A percentile compares a stretch with the other conserved stretches of the same genome.
Evolutionary conservation across 1,139 yeast species (phyloP).

Genomic region (Saccharomyces hybrid): DNA sequence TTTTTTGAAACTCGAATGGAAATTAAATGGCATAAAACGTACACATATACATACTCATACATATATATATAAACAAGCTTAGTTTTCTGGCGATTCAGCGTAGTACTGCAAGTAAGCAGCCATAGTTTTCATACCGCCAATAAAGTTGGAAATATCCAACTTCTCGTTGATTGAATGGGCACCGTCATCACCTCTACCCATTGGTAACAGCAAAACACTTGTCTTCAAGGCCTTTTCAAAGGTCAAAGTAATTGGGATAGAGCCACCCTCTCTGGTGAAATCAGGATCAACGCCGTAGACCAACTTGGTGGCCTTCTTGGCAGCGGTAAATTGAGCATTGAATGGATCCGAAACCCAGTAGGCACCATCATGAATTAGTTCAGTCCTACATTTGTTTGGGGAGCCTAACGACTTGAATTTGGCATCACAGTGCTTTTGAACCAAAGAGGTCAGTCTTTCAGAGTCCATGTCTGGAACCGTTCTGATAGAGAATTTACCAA

Average conservation of each 20-base stretch:
- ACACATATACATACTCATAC: not conserved
- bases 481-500: slow-evolving; percentile 92
- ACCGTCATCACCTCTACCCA: slow-evolving; percentile 99
- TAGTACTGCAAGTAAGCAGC: slow-evolving; percentile 90
- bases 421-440: slow-evolving; percentile 58
- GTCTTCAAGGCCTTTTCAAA: slow-evolving; percentile 83
- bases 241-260: slow-evolving; percentile 90
- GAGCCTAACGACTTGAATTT: slow-evolving; percentile 62
- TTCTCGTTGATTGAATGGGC: slow-evolving; percentile 98
- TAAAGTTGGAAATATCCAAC: slow-evolving; percentile 77
- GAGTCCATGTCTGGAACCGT: slow-evolving; percentile 92
- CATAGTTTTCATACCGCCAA: slow-evolving; percentile 88
- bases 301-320: slow-evolving; percentile 83
- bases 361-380: slow-evolving; percentile 85
- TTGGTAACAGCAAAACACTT: slow-evolving; percentile 80
- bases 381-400: slow-evolving; percentile 65
- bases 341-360: slow-evolving; percentile 96
- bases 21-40: not conserved
- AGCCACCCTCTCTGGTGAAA: slow-evolving; percentile 96
- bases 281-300: slow-evolving; percentile 96
- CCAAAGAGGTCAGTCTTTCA: slow-evolving; percentile 67
- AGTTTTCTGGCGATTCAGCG: slow-evolving; percentile 36
- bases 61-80: slow-evolving; percentile 1
- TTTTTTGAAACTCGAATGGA: not conserved
- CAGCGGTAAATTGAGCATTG: slow-evolving; percentile 90